Conservation (phyloP, 2,329 filamentous ascomycete species). For the Cercospora beticola region DNA sequence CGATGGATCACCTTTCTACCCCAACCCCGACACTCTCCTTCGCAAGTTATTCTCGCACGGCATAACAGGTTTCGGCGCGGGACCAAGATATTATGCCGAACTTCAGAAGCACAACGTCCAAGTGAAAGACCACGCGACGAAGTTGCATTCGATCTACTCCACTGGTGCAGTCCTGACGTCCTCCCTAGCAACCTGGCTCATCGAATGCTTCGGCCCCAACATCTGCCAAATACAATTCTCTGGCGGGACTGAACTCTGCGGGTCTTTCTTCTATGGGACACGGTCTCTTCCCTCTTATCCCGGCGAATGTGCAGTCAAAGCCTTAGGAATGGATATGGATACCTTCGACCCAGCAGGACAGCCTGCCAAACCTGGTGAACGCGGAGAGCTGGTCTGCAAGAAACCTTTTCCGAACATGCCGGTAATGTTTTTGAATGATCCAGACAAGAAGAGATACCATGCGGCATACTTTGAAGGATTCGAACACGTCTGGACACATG, state of each 20-base stretch:
- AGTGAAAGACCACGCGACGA: conserved; percentile 4
- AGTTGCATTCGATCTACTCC: conserved; percentile 18
- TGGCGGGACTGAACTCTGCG: neutral
- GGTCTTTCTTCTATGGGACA: neutral
- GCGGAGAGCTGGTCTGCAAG: conserved; percentile 70
- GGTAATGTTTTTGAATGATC: conserved; percentile 46
- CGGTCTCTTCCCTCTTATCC: neutral
- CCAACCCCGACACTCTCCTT: conserved; percentile 33
- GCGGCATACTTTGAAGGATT: conserved; percentile 39
- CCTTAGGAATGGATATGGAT: neutral
- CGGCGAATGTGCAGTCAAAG: neutral
- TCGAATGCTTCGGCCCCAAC: neutral
- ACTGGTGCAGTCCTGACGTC: conserved; percentile 19
- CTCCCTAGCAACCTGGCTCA: conserved; percentile 34
- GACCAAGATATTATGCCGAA: conserved; percentile 72
- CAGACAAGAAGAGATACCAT: conserved; percentile 40
- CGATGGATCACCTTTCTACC: neutral
- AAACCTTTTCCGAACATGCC: conserved; percentile 73
- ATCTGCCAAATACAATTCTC: neutral
- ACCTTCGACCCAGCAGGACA: neutral
- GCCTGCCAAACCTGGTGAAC: conserved; percentile 44
- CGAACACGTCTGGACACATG: neutral
- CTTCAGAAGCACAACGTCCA: conserved; percentile 53
- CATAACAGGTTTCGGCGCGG: conserved; percentile 70
- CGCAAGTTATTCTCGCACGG: conserved; percentile 60